Conservation (phyloP, 2,329 filamentous ascomycete species). For the Claviceps fusiformis region DNA sequence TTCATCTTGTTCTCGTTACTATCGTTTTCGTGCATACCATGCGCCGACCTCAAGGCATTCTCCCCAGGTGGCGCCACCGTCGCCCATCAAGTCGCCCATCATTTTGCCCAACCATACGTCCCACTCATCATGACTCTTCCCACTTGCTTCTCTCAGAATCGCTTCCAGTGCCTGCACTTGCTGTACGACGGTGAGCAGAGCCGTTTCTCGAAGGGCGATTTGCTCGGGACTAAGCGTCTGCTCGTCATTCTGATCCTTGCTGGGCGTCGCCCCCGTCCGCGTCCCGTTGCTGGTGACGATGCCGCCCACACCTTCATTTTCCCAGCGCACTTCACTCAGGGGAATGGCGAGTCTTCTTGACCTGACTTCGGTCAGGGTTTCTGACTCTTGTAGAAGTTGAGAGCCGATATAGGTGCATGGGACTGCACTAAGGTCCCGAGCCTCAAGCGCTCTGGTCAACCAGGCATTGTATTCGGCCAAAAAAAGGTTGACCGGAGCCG, state of each 20-base stretch:
- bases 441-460: constrained; percentile 63
- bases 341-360: constrained; percentile 76
- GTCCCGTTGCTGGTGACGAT: constrained; percentile 47
- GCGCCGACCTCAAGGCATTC: constrained; percentile 80
- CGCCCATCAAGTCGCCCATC: constrained; percentile 70
- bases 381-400: constrained; percentile 69
- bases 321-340: constrained; percentile 74
- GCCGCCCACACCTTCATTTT: constrained; percentile 58
- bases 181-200: constrained; percentile 68
- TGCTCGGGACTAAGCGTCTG: constrained; percentile 52
- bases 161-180: constrained; percentile 79
- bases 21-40: constrained; percentile 70
- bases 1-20: not conserved
- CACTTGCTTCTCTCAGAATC: constrained; percentile 65
- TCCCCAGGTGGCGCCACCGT: constrained; percentile 65
- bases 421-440: constrained; percentile 53
- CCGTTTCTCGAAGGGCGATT: constrained; percentile 60
- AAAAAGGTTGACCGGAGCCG: constrained; percentile 66
- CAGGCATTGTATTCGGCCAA: constrained; percentile 74
- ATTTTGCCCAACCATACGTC: constrained; percentile 78
- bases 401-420: constrained; percentile 69
- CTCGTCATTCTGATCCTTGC: constrained; percentile 26
- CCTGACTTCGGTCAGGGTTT: constrained; percentile 53
- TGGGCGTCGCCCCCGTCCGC: constrained; percentile 43
- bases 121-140: constrained; percentile 86